Conservation (phyloP, 2,329 filamentous ascomycete species). For the Ascosphaera aggregata region DNA sequence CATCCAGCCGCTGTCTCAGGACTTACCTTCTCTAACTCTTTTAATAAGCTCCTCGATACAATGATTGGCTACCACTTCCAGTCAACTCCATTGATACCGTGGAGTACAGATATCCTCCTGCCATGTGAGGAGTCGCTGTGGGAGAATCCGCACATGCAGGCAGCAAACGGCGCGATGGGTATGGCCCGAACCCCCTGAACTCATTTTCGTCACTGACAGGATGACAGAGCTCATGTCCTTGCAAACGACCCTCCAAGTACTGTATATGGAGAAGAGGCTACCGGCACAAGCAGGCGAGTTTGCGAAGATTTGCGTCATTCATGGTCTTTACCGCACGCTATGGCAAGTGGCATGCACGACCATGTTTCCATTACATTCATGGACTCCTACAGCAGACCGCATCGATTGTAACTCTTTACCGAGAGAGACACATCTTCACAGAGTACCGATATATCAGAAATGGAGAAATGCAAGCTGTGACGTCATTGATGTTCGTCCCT, state of each 20-base stretch:
- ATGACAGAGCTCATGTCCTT: neutral
- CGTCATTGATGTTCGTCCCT: neutral
- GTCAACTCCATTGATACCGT: neutral
- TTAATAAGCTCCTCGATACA: constrained; percentile 1
- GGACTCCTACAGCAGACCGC: constrained; percentile 1
- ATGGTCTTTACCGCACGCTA: neutral
- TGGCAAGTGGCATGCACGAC: constrained; percentile 3
- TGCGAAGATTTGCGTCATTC: constrained; percentile 1
- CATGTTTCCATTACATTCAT: neutral
- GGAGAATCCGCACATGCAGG: neutral
- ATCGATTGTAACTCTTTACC: constrained; percentile 1
- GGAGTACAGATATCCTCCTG: neutral
- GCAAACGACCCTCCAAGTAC: neutral
- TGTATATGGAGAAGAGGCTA: constrained; percentile 1
- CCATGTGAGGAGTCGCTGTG: neutral
- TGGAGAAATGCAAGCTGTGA: neutral
- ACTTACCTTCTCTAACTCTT: no score
- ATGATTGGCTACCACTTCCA: constrained; percentile 1
- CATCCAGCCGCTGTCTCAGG: no score
- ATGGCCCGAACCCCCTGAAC: no score
- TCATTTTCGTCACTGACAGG: no score
- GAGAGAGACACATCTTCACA: neutral
- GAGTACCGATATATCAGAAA: neutral
- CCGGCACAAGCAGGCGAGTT: neutral
- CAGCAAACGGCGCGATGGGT: no score